phyloP scores from a whole-genome alignment of 2,329 filamentous ascomycete genomes.

The Cladosporium phlei region DNA sequence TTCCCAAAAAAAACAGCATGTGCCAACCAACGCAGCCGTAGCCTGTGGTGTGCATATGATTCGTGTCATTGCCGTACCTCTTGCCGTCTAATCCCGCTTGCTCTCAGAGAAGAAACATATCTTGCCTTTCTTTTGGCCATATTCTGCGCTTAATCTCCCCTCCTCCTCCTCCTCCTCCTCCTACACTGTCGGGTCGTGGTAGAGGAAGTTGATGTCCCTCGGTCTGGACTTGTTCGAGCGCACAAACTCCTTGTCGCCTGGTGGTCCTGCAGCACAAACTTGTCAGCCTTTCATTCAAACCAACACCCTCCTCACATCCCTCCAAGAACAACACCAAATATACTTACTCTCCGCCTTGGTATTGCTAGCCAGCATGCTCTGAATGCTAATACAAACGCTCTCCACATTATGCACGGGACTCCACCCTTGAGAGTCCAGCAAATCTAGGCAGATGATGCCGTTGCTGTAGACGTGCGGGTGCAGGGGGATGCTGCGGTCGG shows the following conservation, averaged over 20 bases:
- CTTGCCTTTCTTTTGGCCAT: not conserved
- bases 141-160: no score
- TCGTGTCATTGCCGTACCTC: no score
- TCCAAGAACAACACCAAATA: not conserved
- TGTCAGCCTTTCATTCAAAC: no score
- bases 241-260: constrained; percentile 87
- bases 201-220: constrained; percentile 86
- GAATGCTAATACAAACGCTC: constrained; percentile 92
- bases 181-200: constrained; percentile 75
- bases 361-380: constrained; percentile 97
- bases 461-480: constrained; percentile 98
- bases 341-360: constrained; percentile 70
- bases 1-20: not conserved
- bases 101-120: no score
- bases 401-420: constrained; percentile 95
- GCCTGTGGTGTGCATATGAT: no score
- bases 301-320: not conserved
- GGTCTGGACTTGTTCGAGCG: constrained; percentile 71
- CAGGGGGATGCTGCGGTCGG: constrained; percentile 67
- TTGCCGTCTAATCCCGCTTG: no score
- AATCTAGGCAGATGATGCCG: constrained; percentile 94
- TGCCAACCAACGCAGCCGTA: no score
- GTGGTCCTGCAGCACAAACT: constrained; percentile 46
- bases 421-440: constrained; percentile 85
- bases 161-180: no score